Percentiles rank a stretch among this genome's conserved stretches.
Conservation (phyloP, 768 basidiomycete species). For the Psilocybe cyanescens region DNA sequence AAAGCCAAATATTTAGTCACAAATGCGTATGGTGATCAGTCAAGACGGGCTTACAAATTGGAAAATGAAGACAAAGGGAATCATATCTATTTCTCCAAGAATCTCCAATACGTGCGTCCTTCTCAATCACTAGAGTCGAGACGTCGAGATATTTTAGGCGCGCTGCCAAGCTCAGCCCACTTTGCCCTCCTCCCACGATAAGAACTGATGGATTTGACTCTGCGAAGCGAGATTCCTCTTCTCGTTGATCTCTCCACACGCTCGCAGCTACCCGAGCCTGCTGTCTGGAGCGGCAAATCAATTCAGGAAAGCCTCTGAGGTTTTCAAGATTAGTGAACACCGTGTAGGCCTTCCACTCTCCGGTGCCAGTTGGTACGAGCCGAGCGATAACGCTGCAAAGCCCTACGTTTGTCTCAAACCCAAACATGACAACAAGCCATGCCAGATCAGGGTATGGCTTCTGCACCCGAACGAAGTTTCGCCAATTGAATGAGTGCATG, state of each 20-base stretch:
- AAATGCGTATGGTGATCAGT: constrained; percentile 15
- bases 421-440: constrained; percentile 62
- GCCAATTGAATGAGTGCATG: constrained; percentile 23
- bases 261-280: constrained; percentile 49
- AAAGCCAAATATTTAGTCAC: constrained; percentile 17
- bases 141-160: constrained; percentile 66
- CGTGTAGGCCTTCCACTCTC: constrained; percentile 63
- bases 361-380: constrained; percentile 45
- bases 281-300: constrained; percentile 48
- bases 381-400: constrained; percentile 55
- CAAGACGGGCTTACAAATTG: constrained; percentile 53
- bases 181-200: constrained; percentile 68
- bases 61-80: constrained; percentile 67
- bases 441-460: constrained; percentile 53
- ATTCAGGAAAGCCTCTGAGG: constrained; percentile 56
- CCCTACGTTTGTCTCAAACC: constrained; percentile 56
- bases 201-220: constrained; percentile 62
- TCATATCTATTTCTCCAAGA: constrained; percentile 72
- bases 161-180: constrained; percentile 67
- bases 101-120: constrained; percentile 59
- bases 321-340: constrained; percentile 63
- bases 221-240: constrained; percentile 45
- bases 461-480: constrained; percentile 29
- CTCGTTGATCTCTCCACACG: constrained; percentile 51
- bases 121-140: constrained; percentile 66